Base-by-base conservation (phyloP, 1,139 yeast species). In the Saccharomycopsis hybrid region DNA sequence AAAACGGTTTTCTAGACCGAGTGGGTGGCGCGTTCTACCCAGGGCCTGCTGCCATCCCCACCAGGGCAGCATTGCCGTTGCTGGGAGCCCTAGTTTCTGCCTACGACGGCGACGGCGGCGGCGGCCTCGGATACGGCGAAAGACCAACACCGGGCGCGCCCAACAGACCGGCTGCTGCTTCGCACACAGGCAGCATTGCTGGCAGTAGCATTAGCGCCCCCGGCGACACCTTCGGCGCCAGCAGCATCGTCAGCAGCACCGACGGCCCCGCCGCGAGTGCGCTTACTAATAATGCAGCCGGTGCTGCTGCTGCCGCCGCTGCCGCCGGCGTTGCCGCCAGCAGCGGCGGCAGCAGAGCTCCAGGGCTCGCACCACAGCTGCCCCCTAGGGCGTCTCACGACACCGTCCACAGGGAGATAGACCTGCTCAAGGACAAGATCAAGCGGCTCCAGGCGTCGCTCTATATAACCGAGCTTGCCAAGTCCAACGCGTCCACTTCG, bases 391-490 rank as follows among this genome's bases (percentile, higher is more conserved):
- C 13, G 33, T 40, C n/a, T 29, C 13, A 5, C 24, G 13, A 13
- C 44, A 18, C 28, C 3, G 54, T 51, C 13, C 43, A 48, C 29
- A 45, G 28, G 18, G 54, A 51, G 27, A 44, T 51, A n/a, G 48
- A 49, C 31, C 27, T 33, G 37, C 43, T 51, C 33, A 51, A 51
- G 30, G 54, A 51, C 31, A 48, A 43, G 36, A 30, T 51, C 33
- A 46, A 46, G n/a, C 28, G 48, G n/a, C 37, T 51, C 7, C 52
- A 51, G 37, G 47, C 50, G 7, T 44, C 46, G 1, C 35, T 51
- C 30, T 43, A 48, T 24, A 49, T 51, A 4, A 46, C 51, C 3
- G 48, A 49, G 13, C 27, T 44, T 3, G 33, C 53, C 11, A 47
- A 44, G 27, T 3, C 30, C 1, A 47, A 36, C 18, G 35, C 30